A percentile compares a stretch with the other conserved stretches of the same genome.
Conservation (phyloP, 2,329 filamentous ascomycete genomes). For the Beauveria asiatica region DNA sequence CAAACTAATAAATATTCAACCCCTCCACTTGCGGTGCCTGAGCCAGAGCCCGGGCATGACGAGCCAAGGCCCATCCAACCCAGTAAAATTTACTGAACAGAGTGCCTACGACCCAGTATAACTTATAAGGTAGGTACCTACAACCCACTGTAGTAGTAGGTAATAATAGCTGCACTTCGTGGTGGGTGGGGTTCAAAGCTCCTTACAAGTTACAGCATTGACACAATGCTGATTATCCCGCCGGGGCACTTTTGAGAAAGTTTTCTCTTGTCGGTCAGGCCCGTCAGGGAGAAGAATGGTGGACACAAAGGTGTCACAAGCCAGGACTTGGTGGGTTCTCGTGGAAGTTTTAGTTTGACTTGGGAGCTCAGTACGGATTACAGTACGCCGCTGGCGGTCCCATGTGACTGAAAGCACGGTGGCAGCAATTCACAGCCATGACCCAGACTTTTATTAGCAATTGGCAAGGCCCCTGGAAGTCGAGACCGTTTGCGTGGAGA, state of each 20-base stretch:
- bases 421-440: background rate
- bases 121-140: too few relatives aligned
- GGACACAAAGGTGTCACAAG: background rate
- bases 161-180: background rate
- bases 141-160: too few relatives aligned
- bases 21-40: background rate
- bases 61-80: background rate
- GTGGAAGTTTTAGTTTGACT: background rate
- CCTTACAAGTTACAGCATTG: background rate
- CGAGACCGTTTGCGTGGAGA: constrained; percentile 8
- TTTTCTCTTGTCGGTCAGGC: background rate
- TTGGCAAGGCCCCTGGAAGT: constrained; percentile 1
- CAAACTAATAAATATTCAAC: background rate
- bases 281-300: background rate
- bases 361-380: background rate
- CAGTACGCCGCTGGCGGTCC: background rate
- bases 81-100: background rate
- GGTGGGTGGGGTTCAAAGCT: background rate
- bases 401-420: background rate
- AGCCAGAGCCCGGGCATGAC: background rate
- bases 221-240: background rate
- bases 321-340: constrained; percentile 1
- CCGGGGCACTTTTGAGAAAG: background rate
- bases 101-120: too few relatives aligned
- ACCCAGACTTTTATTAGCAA: background rate